Evolutionary conservation across 1,284 basidiomycete species (phyloP).

Genomic region (Heterobasidion occidentale): DNA sequence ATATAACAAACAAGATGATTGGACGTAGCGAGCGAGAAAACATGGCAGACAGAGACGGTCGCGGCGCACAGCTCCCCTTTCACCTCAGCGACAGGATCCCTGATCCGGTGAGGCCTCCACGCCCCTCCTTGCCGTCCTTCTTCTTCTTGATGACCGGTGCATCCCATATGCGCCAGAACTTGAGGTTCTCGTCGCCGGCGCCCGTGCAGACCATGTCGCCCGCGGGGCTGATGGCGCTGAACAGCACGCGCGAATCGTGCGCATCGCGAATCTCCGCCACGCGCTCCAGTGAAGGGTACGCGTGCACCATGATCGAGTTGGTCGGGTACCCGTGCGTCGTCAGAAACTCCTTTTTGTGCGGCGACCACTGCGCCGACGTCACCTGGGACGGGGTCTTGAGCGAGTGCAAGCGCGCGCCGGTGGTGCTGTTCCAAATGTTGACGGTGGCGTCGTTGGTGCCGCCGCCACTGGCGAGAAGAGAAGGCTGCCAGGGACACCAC

Average conservation of each 20-base stretch:
- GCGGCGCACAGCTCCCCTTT: neutral
- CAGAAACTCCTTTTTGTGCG: slow-evolving; percentile 85
- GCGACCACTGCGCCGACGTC: slow-evolving; percentile 86
- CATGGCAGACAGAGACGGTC: neutral
- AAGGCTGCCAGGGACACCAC: slow-evolving; percentile 97
- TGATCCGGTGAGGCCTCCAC: slow-evolving; percentile 14
- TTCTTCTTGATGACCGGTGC: slow-evolving; percentile 36
- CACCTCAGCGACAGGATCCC: slow-evolving; percentile 13
- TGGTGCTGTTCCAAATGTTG: slow-evolving; percentile 90
- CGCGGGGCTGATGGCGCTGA: slow-evolving; percentile 77
- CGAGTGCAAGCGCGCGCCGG: slow-evolving; percentile 81
- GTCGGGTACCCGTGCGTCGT: slow-evolving; percentile 90
- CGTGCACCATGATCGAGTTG: slow-evolving; percentile 41
- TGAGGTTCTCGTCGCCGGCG: slow-evolving; percentile 90
- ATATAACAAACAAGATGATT: neutral
- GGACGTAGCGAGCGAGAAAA: neutral
- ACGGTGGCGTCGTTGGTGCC: slow-evolving; percentile 93
- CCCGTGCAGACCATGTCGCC: slow-evolving; percentile 88
- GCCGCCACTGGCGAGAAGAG: slow-evolving; percentile 88
- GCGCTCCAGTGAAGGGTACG: slow-evolving; percentile 51
- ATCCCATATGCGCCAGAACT: slow-evolving; percentile 86
- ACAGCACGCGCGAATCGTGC: slow-evolving; percentile 85
- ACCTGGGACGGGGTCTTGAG: slow-evolving; percentile 85
- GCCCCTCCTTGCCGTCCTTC: slow-evolving; percentile 40
- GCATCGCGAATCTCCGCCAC: slow-evolving; percentile 88